phyloP scores from a whole-genome alignment of 192 early-diverging fungal species.

The Mortierella alpina region DNA sequence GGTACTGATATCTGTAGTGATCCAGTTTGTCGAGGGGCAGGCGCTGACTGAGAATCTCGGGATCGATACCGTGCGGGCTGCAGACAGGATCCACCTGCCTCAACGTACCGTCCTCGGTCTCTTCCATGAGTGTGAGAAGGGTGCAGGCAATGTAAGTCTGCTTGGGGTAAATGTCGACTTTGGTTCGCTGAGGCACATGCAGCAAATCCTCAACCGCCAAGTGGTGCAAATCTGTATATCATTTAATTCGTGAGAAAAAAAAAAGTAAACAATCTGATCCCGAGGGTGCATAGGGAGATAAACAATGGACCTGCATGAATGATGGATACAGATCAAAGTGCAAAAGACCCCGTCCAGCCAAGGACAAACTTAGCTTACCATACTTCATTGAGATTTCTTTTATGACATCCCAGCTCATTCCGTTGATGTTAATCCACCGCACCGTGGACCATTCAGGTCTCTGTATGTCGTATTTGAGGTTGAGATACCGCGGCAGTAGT shows the following conservation, averaged over 20 bases:
- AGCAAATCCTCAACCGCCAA: conserved; percentile 46
- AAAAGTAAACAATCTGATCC: background rate
- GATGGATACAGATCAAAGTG: background rate
- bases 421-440: conserved; percentile 67
- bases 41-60: conserved; percentile 21
- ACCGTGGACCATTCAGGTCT: conserved; percentile 55
- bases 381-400: conserved; percentile 50
- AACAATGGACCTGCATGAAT: background rate
- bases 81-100: conserved; percentile 21
- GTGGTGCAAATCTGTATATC: conserved; percentile 32
- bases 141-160: conserved; percentile 41
- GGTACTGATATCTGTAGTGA: conserved; percentile 29
- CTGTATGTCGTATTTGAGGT: background rate
- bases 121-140: conserved; percentile 39
- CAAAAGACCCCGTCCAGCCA: background rate
- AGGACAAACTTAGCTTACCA: conserved; percentile 21
- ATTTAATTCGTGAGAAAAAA: background rate
- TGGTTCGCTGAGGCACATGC: conserved; percentile 47
- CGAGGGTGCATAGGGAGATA: too few species aligned
- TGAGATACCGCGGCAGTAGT: background rate
- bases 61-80: conserved; percentile 18
- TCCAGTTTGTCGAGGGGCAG: conserved; percentile 37
- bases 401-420: conserved; percentile 60
- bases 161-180: conserved; percentile 48
- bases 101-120: conserved; percentile 14